Conservation (phyloP, 1,284 basidiomycete genomes). For the Earliella scabrosa region DNA sequence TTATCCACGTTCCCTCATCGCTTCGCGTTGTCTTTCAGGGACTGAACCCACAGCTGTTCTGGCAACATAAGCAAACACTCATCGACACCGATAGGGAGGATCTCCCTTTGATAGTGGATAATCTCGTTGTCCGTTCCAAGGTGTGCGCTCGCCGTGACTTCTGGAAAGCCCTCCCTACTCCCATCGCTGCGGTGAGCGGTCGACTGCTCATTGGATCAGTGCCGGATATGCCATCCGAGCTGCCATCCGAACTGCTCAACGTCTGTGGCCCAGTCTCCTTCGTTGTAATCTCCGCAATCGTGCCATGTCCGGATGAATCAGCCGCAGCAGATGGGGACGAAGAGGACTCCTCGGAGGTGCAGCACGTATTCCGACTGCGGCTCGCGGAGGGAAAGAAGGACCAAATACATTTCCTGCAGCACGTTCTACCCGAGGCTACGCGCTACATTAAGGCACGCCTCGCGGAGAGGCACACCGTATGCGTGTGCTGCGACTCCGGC, state of each 20-base stretch:
- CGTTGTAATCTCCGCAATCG: slow-evolving; percentile 25
- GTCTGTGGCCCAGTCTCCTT: slow-evolving; percentile 16
- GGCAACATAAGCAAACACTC: slow-evolving; percentile 61
- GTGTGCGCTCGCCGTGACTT: background rate
- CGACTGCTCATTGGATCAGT: slow-evolving; percentile 29
- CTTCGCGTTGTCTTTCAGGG: slow-evolving; percentile 61
- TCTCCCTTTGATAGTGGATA: slow-evolving; percentile 52
- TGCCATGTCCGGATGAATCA: background rate
- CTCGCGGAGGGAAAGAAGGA: slow-evolving; percentile 55
- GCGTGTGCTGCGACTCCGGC: slow-evolving; percentile 60
- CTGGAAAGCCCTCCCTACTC: slow-evolving; percentile 30
- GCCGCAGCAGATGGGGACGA: background rate
- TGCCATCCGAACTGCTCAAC: slow-evolving; percentile 15
- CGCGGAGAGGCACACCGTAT: slow-evolving; percentile 40
- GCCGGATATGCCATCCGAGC: slow-evolving; percentile 29
- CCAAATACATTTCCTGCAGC: slow-evolving; percentile 52
- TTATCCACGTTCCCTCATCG: too few relatives aligned
- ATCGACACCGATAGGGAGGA: slow-evolving; percentile 49
- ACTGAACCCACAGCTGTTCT: slow-evolving; percentile 75
- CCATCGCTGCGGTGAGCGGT: slow-evolving; percentile 28
- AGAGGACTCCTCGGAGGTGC: background rate
- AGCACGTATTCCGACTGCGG: slow-evolving; percentile 34
- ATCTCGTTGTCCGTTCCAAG: slow-evolving; percentile 40
- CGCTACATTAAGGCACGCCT: slow-evolving; percentile 52
- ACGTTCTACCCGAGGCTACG: slow-evolving; percentile 53